Base-by-base conservation (phyloP, 2,329 filamentous ascomycete genomes). In the Hawksworthiomyces lignivorus region DNA sequence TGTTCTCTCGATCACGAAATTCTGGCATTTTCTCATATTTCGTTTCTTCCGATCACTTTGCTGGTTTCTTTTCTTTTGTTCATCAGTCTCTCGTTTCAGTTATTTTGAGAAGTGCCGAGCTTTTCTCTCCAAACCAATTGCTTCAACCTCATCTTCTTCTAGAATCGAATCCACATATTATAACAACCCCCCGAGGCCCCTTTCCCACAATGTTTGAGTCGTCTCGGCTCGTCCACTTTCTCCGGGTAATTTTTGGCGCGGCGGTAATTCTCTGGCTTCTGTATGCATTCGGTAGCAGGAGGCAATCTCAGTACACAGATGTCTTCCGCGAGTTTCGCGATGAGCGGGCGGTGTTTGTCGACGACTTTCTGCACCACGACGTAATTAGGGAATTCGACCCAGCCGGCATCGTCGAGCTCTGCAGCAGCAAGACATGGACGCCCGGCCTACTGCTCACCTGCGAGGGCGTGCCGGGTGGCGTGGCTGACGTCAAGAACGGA, bases 401-500 rank as follows among this genome's bases (percentile, higher is more conserved):
- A 36, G 34, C 36, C 6, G 52, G 52, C 39, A 57, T 65, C 26
- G 36, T 46, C 15, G 45, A 50, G 35, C 48, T 62, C 17, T 72
- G 65, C 54, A 56, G 54, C 20, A 54, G 46, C 36, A 65, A 53
- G 37, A 54, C 43, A 15, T 71, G 67, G 67, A 59, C 56, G 2
- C 54, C 58, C 2, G 62, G 61, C 4, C 50, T 71, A 28, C 53
- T 70, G 17, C 59, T 71, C 51, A 59, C 61, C 17, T 68, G 69
- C 44, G 62, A 63, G 15, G 56, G 63, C n/a, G 56, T 61, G 6
- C 55, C 62, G 3, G 69, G 67, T 4, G 67, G 64, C 5, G 50
- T 72, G n/a, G 64, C 58, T 6, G 59, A 63, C 39, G 62, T 69
- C 15, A 62, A 67, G 44, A 68, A 68, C 48, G 62, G 61, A n/a